Conservation (phyloP, 805 yeast genomes). For the Pichia exigua region DNA sequence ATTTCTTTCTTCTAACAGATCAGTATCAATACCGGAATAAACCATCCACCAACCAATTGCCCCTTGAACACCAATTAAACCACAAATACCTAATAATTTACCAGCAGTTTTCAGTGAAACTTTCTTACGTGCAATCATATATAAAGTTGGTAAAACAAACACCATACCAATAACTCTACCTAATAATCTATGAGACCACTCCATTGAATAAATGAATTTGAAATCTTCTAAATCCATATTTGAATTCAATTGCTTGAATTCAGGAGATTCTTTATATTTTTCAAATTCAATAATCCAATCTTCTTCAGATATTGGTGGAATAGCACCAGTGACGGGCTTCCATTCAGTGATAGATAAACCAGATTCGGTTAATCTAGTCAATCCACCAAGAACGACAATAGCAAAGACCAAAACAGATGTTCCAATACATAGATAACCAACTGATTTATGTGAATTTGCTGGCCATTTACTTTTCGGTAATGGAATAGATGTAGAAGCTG, state of each 20-base stretch:
- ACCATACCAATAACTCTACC: conserved; percentile 87
- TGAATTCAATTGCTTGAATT: conserved; percentile 80
- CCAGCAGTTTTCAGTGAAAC: conserved; percentile 61
- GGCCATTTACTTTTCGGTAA: conserved; percentile 25
- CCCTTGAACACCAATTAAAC: conserved; percentile 85
- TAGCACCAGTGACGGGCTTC: conserved; percentile 93
- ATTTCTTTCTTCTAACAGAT: conserved; percentile 66
- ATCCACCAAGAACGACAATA: conserved; percentile 92
- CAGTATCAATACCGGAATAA: conserved; percentile 82
- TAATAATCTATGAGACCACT: conserved; percentile 91
- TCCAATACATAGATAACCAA: conserved; percentile 84
- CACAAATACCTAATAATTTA: conserved; percentile 65
- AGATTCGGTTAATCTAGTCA: conserved; percentile 90
- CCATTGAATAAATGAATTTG: conserved; percentile 93
- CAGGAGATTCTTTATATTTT: conserved; percentile 82
- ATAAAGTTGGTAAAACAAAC: conserved; percentile 77
- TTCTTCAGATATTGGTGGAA: conserved; percentile 74
- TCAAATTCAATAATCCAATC: conserved; percentile 85
- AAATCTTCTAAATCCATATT: conserved; percentile 87
- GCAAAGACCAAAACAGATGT: conserved; percentile 88
- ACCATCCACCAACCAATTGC: conserved; percentile 99
- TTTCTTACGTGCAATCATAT: conserved; percentile 59
- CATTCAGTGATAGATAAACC: conserved; percentile 96
- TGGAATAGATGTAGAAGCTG: conserved; percentile 4
- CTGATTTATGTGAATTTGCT: conserved; percentile 44